Base-by-base conservation (phyloP, 2,329 filamentous ascomycete species). In the Emydomyces testavorans region DNA sequence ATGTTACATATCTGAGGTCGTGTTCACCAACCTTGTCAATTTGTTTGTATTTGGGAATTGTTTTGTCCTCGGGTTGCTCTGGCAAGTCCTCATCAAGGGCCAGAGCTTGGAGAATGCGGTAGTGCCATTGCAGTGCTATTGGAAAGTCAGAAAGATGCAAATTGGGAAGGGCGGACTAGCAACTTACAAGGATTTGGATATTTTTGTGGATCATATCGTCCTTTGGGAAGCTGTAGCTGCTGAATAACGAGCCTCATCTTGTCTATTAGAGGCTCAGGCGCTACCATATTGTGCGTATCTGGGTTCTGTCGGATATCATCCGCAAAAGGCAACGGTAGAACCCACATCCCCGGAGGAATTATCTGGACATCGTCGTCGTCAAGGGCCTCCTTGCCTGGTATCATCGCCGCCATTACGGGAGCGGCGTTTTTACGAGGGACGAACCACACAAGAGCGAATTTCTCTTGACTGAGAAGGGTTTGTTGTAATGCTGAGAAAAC, bases 71-170 rank as follows among this genome's bases (percentile, higher is more conserved):
- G 1, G 77, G 72, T 38, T 75, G 67, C 16, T 84, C 82, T 0
- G 89, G 89, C 1, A 94, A 69, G 55, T 95, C 89, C 62, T 98
- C 92, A 29, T 94, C 89, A 0, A 98, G 73, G 0, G 92, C 92
- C 49, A 95, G 75, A 5, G 85, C 83, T 66, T 98, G 92, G 0
- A 98, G 71, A 38, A 98, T 94, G 52, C 80, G 82, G 71, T 96
- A 98, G 68, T 96, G 92, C 89, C 90, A 98, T 67, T 98, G 92
- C 20, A 98, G 72, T 6, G 85, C 77, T 60, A 44, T 49, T 5
- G 11, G 41, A 32, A 15, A 13, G 18, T 55, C 41, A 54, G 37
- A 49, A 6, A 6, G 15, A 34, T 16, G 13, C 10, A 11, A 23
- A 18, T 13, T 10, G 11, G 10, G 10, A 20, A 13, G 20, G 26